Conservation (phyloP, 2,329 filamentous ascomycete species). For the Botrytis hyacinthi region DNA sequence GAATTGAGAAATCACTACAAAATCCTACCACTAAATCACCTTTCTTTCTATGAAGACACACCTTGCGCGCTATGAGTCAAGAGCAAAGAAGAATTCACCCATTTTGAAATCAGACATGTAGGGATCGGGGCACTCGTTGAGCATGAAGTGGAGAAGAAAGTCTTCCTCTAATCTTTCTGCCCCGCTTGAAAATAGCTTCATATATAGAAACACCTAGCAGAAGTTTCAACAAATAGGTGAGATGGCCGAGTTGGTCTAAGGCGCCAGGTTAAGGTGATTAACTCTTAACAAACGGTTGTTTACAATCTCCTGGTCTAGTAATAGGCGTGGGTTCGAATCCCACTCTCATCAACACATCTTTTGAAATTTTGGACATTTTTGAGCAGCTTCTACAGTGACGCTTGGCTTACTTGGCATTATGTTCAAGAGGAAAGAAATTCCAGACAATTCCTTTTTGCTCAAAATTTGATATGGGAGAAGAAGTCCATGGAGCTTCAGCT, state of each 20-base stretch:
- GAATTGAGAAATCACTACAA: neutral
- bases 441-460: neutral
- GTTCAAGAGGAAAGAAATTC: neutral
- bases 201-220: accelerated
- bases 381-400: neutral
- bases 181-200: neutral
- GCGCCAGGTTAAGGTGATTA: constrained; percentile 13
- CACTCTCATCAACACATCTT: neutral
- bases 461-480: neutral
- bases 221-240: neutral
- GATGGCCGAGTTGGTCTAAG: constrained; percentile 18
- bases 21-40: neutral
- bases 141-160: neutral
- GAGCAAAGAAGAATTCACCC: neutral
- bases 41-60: neutral
- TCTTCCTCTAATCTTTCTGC: neutral
- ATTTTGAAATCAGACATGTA: neutral
- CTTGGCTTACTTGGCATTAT: neutral
- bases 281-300: neutral
- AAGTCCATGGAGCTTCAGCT: neutral
- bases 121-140: neutral
- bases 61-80: neutral
- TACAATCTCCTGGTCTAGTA: constrained; percentile 15
- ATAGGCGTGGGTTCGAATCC: constrained; percentile 18
- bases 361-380: neutral